Percentiles rank a stretch among this genome's conserved stretches.
These are phyloP conservation scores for Ensete ventricosum DNA, from an alignment of 176 grass and related monocot genomes.

Conservation along the genomic window DNA sequence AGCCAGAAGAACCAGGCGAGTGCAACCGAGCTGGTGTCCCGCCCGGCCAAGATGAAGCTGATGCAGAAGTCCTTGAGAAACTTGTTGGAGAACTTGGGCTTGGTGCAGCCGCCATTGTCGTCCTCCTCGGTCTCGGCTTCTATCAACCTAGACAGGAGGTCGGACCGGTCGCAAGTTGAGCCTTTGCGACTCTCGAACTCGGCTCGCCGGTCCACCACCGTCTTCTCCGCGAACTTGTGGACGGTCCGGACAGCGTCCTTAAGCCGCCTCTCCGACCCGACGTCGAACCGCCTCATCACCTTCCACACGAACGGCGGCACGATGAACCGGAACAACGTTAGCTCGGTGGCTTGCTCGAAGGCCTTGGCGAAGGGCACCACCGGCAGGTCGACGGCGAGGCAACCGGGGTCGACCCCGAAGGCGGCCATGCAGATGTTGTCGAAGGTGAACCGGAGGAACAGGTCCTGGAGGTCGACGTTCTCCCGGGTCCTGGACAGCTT, in stretches of 20 bases:
- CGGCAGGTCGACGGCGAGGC: conserved; percentile 56
- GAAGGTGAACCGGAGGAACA: conserved; percentile 81
- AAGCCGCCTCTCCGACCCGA: conserved; percentile 56
- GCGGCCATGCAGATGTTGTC: conserved; percentile 81
- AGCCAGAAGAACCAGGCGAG: conserved; percentile 95
- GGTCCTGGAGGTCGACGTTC: conserved; percentile 58
- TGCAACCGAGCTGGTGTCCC: conserved; percentile 87
- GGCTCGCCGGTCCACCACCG: neutral
- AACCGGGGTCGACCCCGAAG: conserved; percentile 59
- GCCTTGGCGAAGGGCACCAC: conserved; percentile 71
- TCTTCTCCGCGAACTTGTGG: conserved; percentile 12
- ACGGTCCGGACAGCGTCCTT: conserved; percentile 33
- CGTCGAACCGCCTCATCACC: conserved; percentile 36
- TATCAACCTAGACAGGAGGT: conserved; percentile 7
- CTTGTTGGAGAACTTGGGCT: conserved; percentile 42
- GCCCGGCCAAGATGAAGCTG: conserved; percentile 92
- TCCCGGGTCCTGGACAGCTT: neutral
- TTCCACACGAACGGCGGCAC: conserved; percentile 84
- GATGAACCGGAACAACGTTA: conserved; percentile 48
- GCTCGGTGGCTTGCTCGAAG: conserved; percentile 75
- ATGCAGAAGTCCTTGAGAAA: conserved; percentile 88
- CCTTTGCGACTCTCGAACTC: neutral
- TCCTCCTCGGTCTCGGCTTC: neutral
- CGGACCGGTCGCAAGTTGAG: neutral
- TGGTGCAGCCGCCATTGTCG: neutral